Percentiles rank a stretch among this genome's conserved stretches.
phyloP scores from a whole-genome alignment of 129 eudicot genomes.

The Flaveria bidentis region DNA sequence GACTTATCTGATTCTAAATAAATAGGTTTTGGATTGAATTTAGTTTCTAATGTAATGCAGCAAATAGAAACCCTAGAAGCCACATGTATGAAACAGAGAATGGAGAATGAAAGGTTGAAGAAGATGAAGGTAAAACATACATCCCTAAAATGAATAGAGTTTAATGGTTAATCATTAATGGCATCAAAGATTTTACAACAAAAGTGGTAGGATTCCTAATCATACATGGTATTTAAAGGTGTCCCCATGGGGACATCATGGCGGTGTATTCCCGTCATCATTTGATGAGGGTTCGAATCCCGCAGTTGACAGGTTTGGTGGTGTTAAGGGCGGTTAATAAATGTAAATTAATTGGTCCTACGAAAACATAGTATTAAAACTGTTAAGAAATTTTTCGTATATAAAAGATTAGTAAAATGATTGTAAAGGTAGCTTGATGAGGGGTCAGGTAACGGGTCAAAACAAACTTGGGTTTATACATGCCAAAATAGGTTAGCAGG shows the following conservation, averaged over 20 bases:
- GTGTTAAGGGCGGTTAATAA: too few species aligned
- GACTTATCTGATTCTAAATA: background rate
- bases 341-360: too few species aligned
- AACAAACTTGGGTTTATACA: background rate
- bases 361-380: too few species aligned
- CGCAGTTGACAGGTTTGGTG: too few species aligned
- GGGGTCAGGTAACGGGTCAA: too few species aligned
- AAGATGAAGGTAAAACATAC: slow-evolving; percentile 41
- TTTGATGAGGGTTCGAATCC: too few species aligned
- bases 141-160: background rate
- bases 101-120: slow-evolving; percentile 40
- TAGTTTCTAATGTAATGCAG: slow-evolving; percentile 24
- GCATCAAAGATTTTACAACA: background rate
- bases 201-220: background rate
- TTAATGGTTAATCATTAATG: slow-evolving; percentile 1
- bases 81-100: slow-evolving; percentile 27
- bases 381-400: background rate
- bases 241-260: too few species aligned
- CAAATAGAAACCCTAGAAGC: slow-evolving; percentile 38
- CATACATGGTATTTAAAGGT: background rate
- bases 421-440: background rate
- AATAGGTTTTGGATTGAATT: background rate
- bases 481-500: background rate
- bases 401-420: background rate
- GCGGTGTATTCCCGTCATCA: too few species aligned